phyloP scores from a whole-genome alignment of 768 basidiomycete species.

The Cystofilobasidium capitatum region DNA sequence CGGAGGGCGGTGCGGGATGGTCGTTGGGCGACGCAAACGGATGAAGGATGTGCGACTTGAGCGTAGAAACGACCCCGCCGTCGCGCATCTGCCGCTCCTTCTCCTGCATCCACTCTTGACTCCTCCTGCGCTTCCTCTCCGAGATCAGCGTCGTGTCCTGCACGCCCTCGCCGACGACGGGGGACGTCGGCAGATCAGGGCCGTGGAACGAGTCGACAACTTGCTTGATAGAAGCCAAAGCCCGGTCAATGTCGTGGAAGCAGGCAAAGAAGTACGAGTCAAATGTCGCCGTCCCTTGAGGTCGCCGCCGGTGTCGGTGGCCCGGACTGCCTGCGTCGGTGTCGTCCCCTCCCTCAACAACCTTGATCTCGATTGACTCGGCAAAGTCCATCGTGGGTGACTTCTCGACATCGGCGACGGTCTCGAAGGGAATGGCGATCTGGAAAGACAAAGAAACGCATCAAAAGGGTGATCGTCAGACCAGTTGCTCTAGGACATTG shows the following conservation, averaged over 20 bases:
- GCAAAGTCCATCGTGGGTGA: constrained; percentile 88
- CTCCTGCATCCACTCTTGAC: not conserved
- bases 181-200: not conserved
- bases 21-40: not conserved
- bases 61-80: not conserved
- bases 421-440: constrained; percentile 91
- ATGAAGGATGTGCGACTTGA: not conserved
- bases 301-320: constrained; percentile 45
- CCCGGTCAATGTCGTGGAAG: constrained; percentile 67
- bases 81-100: constrained; percentile 1
- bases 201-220: constrained; percentile 48
- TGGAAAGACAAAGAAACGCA: constrained; percentile 32
- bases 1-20: not conserved
- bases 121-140: not conserved
- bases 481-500: constrained; percentile 13
- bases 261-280: constrained; percentile 88
- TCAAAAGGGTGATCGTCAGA: constrained; percentile 8
- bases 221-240: constrained; percentile 71
- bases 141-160: not conserved
- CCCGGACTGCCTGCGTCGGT: constrained; percentile 48
- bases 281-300: constrained; percentile 49
- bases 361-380: constrained; percentile 69
- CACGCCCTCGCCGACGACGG: not conserved
- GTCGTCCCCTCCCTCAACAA: constrained; percentile 16
- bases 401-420: constrained; percentile 77